phyloP scores from a whole-genome alignment of 1,284 basidiomycete genomes.

The Sporisorium graminicola region DNA sequence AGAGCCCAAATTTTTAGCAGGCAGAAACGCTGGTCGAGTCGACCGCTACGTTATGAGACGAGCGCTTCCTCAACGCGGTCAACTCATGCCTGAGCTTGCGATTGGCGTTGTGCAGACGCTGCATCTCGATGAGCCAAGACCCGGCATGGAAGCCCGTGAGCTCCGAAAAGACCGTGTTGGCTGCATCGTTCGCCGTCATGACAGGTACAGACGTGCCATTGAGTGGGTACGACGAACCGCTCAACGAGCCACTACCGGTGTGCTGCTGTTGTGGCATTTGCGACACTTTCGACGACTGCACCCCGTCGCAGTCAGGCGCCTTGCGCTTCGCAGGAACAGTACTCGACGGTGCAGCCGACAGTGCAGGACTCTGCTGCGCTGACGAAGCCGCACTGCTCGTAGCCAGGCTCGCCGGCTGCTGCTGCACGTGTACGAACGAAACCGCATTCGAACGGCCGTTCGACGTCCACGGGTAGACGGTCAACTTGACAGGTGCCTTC shows the following conservation, averaged over 20 bases:
- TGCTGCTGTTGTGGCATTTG: not conserved
- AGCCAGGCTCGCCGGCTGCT: conserved; percentile 5
- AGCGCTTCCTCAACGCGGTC: conserved; percentile 18
- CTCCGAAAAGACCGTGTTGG: conserved; percentile 42
- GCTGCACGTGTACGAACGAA: conserved; percentile 49
- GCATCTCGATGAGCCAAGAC: conserved; percentile 52
- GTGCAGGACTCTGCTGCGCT: not conserved
- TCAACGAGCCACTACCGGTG: conserved; percentile 30
- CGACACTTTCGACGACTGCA: not conserved
- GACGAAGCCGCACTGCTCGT: not conserved
- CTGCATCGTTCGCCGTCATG: conserved; percentile 45
- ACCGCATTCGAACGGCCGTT: conserved; percentile 39
- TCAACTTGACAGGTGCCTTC: conserved; percentile 42
- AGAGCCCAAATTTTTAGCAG: conserved; percentile 1
- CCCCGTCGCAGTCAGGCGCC: conserved; percentile 11
- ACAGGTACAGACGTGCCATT: conserved; percentile 24
- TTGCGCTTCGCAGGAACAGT: conserved; percentile 32
- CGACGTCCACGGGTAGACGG: conserved; percentile 55
- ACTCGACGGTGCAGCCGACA: conserved; percentile 1
- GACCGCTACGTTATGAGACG: not conserved
- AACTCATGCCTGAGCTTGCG: conserved; percentile 33
- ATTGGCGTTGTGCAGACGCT: conserved; percentile 49
- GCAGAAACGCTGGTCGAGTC: conserved; percentile 8
- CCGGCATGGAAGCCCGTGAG: conserved; percentile 46
- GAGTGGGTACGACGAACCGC: conserved; percentile 11